phyloP scores from a whole-genome alignment of 495 filamentous ascomycete species.

The Choiromyces venosus region DNA sequence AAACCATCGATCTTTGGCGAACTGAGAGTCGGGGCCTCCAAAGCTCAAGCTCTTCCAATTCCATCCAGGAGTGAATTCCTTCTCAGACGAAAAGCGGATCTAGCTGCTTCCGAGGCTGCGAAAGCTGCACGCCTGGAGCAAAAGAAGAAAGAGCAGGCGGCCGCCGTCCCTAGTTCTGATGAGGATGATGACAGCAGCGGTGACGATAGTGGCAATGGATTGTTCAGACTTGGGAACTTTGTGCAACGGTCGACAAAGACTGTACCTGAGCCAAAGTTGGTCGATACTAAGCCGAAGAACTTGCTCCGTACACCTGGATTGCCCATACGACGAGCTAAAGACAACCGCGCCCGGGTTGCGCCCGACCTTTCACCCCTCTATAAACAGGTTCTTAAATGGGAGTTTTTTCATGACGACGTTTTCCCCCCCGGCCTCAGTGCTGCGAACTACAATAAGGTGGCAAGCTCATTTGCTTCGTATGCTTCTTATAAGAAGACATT shows the following conservation, averaged over 20 bases:
- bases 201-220: conserved; percentile 31
- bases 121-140: conserved; percentile 22
- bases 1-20: conserved; percentile 12
- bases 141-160: conserved; percentile 33
- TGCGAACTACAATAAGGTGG: conserved; percentile 66
- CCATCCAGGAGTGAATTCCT: conserved; percentile 26
- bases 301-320: conserved; percentile 15
- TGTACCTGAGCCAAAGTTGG: conserved; percentile 15
- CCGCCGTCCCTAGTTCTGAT: conserved; percentile 22
- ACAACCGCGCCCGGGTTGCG: conserved; percentile 86
- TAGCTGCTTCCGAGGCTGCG: conserved; percentile 28
- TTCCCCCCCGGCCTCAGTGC: conserved; percentile 67
- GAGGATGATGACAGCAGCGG: conserved; percentile 34
- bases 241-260: conserved; percentile 29
- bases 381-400: conserved; percentile 80
- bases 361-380: conserved; percentile 84
- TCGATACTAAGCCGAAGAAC: conserved; percentile 21
- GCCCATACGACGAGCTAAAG: conserved; percentile 67
- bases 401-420: conserved; percentile 81
- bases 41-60: conserved; percentile 18
- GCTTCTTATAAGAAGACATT: conserved; percentile 80
- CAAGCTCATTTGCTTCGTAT: conserved; percentile 67
- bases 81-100: conserved; percentile 31
- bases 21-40: conserved; percentile 28
- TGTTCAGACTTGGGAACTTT: conserved; percentile 38